These are phyloP conservation scores for Corylus avellana DNA, from an alignment of 306 rosid species.

Conservation along the genomic window DNA sequence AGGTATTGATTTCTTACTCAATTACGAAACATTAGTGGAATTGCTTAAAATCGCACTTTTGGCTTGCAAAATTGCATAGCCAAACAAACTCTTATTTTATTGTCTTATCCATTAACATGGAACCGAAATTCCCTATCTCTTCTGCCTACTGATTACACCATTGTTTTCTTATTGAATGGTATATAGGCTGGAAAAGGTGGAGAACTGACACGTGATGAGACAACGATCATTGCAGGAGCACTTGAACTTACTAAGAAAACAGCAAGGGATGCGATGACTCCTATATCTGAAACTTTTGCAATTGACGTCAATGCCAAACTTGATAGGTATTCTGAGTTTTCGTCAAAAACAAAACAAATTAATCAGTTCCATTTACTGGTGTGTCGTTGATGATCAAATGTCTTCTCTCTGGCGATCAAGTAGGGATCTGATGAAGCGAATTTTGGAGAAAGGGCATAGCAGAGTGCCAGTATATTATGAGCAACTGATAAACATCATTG, in stretches of 20 bases:
- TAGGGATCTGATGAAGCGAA: constrained; percentile 72
- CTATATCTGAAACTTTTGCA: constrained; percentile 71
- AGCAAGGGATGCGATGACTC: constrained; percentile 90
- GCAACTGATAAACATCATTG: constrained; percentile 80
- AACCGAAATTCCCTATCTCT: background rate
- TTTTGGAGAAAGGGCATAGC: constrained; percentile 91
- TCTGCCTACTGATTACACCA: background rate
- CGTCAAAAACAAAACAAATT: background rate
- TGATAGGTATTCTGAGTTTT: constrained; percentile 53
- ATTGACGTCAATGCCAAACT: constrained; percentile 73
- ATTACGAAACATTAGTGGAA: too few species aligned
- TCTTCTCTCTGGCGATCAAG: background rate
- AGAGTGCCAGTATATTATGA: constrained; percentile 96
- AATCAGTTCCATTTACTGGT: background rate
- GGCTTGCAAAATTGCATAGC: too few species aligned
- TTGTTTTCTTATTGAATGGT: constrained; percentile 20
- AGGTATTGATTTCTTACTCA: constrained; percentile 45
- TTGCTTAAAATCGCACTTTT: too few species aligned
- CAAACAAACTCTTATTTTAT: too few species aligned
- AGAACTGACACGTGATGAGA: constrained; percentile 89
- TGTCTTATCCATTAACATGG: too few species aligned
- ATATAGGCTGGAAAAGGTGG: constrained; percentile 98
- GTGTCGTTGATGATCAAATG: background rate
- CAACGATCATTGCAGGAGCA: constrained; percentile 97
- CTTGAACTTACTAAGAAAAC: constrained; percentile 78